Percentiles rank a stretch among this genome's conserved stretches.
phyloP scores from a whole-genome alignment of 192 early-diverging fungal species.

The Dimargaris xerosporica region DNA sequence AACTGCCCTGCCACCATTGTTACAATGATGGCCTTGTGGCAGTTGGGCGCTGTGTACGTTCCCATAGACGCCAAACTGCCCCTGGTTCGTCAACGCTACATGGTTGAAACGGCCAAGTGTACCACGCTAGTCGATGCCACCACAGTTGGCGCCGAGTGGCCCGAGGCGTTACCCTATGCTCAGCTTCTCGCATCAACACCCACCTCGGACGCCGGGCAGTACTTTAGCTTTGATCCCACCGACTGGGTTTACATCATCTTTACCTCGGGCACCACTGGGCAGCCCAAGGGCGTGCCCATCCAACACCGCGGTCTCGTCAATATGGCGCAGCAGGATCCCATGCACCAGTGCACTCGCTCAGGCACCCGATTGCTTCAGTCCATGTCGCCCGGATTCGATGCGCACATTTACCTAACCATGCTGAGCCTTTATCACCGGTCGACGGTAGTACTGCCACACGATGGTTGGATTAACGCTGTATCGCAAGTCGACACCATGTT shows the following conservation, averaged over 20 bases:
- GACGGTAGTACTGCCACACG: neutral
- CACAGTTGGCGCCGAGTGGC: neutral
- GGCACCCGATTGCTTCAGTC: neutral
- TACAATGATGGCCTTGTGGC: neutral
- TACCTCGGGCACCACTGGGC: conserved; percentile 13
- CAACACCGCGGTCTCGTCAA: neutral
- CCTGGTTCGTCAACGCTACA: neutral
- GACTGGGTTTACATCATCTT: neutral
- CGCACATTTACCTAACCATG: neutral
- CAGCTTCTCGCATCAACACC: too few species aligned
- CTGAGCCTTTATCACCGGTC: neutral
- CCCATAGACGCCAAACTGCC: conserved; percentile 3
- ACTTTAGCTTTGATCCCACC: too few species aligned
- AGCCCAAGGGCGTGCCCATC: conserved; percentile 8
- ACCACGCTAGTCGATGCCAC: neutral
- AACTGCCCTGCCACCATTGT: neutral
- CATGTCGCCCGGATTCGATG: neutral
- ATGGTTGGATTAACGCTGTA: too few species aligned
- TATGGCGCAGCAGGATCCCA: neutral
- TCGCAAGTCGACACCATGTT: neutral
- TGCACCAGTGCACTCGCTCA: neutral
- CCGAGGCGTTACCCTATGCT: too few species aligned
- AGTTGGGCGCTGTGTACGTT: conserved; percentile 2
- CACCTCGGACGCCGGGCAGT: too few species aligned
- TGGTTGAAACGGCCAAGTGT: conserved; percentile 1